Conservation (phyloP, 352 stramenopile species). For the Aphanomyces cochlioides region DNA sequence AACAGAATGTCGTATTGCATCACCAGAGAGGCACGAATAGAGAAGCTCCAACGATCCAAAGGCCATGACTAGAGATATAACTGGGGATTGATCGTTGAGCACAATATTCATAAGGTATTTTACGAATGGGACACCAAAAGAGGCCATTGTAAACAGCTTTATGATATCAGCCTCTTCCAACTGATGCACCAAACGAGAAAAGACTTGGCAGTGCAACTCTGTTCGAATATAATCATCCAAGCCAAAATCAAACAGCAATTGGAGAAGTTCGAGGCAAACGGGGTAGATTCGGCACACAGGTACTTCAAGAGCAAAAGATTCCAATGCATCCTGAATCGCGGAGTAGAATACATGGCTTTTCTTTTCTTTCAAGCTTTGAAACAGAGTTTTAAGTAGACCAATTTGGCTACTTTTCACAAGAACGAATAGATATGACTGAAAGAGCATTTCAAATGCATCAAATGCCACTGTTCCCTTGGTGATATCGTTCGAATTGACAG, state of each 20-base stretch:
- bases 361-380: conserved; percentile 61
- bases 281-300: conserved; percentile 13
- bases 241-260: conserved; percentile 44
- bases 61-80: not conserved
- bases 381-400: conserved; percentile 49
- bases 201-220: conserved; percentile 46
- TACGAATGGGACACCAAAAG: conserved; percentile 26
- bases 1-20: conserved; percentile 52
- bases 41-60: conserved; percentile 18
- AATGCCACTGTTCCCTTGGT: conserved; percentile 55
- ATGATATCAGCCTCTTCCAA: conserved; percentile 33
- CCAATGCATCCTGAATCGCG: conserved; percentile 51
- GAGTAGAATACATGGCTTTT: conserved; percentile 47
- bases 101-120: conserved; percentile 14
- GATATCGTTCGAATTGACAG: conserved; percentile 69
- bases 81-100: not conserved
- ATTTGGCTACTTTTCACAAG: conserved; percentile 51
- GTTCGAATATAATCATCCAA: conserved; percentile 43
- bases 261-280: conserved; percentile 32
- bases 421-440: conserved; percentile 48
- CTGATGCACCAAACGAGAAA: conserved; percentile 50
- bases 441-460: conserved; percentile 56
- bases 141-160: conserved; percentile 28
- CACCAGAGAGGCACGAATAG: conserved; percentile 1
- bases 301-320: conserved; percentile 37